Evolutionary conservation across 2,329 filamentous ascomycete species (phyloP).

Genomic region (Neopestalotiopsis clavispora): DNA sequence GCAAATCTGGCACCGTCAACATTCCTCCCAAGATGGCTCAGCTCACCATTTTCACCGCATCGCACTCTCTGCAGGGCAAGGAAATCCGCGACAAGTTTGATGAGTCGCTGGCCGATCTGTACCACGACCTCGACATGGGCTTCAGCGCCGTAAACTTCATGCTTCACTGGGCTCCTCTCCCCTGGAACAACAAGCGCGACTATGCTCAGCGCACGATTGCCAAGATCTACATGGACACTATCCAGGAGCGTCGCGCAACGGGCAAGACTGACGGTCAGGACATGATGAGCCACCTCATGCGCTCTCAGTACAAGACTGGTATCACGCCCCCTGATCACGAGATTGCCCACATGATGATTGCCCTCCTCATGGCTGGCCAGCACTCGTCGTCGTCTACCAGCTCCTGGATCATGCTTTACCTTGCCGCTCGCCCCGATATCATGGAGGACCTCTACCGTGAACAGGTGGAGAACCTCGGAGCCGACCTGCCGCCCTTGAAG

Average conservation of each 20-base stretch:
- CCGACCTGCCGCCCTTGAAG: constrained; percentile 74
- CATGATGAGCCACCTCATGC: constrained; percentile 92
- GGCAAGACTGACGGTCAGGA: constrained; percentile 63
- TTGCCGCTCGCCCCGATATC: constrained; percentile 78
- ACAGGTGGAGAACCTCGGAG: constrained; percentile 75
- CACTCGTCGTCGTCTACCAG: constrained; percentile 86
- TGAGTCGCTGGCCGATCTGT: constrained; percentile 78
- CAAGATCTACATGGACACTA: constrained; percentile 81
- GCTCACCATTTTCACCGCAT: constrained; percentile 89
- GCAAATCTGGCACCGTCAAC: constrained; percentile 70
- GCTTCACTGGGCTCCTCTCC: constrained; percentile 85
- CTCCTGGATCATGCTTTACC: constrained; percentile 83
- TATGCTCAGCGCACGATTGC: constrained; percentile 80
- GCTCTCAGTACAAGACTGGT: constrained; percentile 83
- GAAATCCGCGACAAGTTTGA: constrained; percentile 83
- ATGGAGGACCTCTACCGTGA: constrained; percentile 84
- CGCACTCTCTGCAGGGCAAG: constrained; percentile 82
- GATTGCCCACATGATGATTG: constrained; percentile 93
- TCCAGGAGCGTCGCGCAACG: constrained; percentile 68
- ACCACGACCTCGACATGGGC: constrained; percentile 89
- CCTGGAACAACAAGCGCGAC: constrained; percentile 85
- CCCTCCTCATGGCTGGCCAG: constrained; percentile 88
- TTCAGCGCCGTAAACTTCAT: constrained; percentile 91
- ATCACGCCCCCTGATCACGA: constrained; percentile 79
- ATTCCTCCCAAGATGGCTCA: constrained; percentile 80